These are phyloP conservation scores for Cenococcum geophilum DNA, from an alignment of 495 filamentous ascomycete genomes.

Conservation along the genomic window DNA sequence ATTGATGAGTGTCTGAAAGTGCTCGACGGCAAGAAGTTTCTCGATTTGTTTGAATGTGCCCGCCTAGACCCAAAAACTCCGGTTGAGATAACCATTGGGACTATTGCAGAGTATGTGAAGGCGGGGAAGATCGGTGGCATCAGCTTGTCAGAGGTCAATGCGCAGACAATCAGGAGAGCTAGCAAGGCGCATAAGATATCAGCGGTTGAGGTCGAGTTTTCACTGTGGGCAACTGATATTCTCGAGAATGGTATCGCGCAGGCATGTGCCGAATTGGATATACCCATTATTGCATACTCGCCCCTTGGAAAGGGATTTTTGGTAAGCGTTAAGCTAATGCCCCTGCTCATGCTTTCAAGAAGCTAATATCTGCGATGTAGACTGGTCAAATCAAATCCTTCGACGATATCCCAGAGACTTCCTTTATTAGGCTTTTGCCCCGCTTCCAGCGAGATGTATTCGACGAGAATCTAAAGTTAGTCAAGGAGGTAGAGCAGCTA, in stretches of 20 bases:
- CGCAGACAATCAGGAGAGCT: conserved; percentile 68
- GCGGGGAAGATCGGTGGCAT: conserved; percentile 78
- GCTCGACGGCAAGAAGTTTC: conserved; percentile 65
- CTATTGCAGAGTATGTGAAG: conserved; percentile 56
- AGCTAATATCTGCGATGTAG: conserved; percentile 18
- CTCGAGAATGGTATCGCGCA: conserved; percentile 67
- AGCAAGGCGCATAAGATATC: conserved; percentile 62
- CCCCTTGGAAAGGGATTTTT: conserved; percentile 47
- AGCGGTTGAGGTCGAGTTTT: conserved; percentile 75
- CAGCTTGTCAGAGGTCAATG: conserved; percentile 64
- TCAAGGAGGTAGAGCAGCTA: conserved; percentile 57
- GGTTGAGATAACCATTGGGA: conserved; percentile 52
- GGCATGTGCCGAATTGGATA: conserved; percentile 62
- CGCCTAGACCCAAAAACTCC: conserved; percentile 61
- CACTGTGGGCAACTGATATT: conserved; percentile 60
- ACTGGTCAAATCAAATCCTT: conserved; percentile 57
- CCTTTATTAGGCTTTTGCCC: conserved; percentile 50
- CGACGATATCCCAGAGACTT: conserved; percentile 56
- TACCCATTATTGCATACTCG: conserved; percentile 67
- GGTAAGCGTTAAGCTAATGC: conserved; percentile 15
- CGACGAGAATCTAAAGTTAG: conserved; percentile 65
- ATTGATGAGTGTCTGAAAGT: conserved; percentile 60
- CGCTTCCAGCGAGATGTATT: conserved; percentile 67
- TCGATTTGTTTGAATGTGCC: conserved; percentile 78
- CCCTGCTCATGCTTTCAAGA: neutral